phyloP scores from a whole-genome alignment of 139 green algal species.

The Micractinium sp. region DNA sequence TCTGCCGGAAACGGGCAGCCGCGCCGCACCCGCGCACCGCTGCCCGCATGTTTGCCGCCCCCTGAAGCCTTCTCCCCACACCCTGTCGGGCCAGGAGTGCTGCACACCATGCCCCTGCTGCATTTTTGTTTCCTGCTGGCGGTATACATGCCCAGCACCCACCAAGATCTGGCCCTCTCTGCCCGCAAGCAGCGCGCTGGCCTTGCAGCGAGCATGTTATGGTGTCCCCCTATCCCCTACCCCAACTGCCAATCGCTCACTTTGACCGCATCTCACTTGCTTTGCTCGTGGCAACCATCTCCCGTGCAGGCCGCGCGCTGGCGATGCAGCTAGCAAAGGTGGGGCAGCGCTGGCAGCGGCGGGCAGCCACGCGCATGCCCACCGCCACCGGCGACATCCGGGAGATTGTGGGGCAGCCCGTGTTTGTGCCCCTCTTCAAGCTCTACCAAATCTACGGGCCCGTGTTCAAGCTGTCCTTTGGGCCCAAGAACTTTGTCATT shows the following conservation, averaged over 20 bases:
- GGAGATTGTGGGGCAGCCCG: conserved; percentile 92
- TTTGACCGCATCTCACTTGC: background rate
- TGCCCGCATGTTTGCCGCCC: too few species aligned
- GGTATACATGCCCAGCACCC: too few species aligned
- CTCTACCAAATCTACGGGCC: conserved; percentile 73
- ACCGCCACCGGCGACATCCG: conserved; percentile 85
- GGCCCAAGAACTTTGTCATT: conserved; percentile 96
- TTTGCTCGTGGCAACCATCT: background rate
- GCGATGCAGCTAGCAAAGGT: conserved; percentile 69
- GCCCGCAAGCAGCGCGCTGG: too few species aligned
- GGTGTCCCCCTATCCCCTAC: too few species aligned
- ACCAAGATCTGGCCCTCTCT: too few species aligned
- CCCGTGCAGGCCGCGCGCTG: conserved; percentile 58
- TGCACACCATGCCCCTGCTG: background rate
- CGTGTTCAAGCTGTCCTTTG: conserved; percentile 94
- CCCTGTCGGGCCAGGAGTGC: too few species aligned
- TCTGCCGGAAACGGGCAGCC: too few species aligned
- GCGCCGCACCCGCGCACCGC: too few species aligned
- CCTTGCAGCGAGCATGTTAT: too few species aligned
- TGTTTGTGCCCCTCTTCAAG: conserved; percentile 96
- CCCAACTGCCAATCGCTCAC: too few species aligned
- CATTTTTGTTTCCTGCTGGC: too few species aligned
- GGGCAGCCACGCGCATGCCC: conserved; percentile 78
- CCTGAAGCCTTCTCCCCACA: too few species aligned
- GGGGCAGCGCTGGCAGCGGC: conserved; percentile 69